A percentile compares a stretch with the other conserved stretches of the same genome.
phyloP scores from a whole-genome alignment of 768 basidiomycete genomes.

The Tricholoma bakamatsutake region DNA sequence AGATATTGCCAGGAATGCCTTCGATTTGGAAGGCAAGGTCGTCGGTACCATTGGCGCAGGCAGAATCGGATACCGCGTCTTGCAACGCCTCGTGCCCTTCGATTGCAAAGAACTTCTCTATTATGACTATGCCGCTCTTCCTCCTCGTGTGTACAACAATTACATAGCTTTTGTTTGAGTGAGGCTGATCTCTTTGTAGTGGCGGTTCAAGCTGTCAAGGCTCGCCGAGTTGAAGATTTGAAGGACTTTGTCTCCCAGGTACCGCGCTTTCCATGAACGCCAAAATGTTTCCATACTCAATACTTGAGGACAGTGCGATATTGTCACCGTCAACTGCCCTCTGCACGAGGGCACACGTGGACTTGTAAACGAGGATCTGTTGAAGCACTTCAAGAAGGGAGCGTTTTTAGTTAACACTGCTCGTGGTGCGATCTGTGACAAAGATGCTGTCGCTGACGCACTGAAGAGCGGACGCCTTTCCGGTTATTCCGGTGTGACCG shows the following conservation, averaged over 20 bases:
- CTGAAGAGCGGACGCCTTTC: conserved; percentile 69
- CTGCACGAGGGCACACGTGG: conserved; percentile 81
- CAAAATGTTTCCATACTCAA: not conserved
- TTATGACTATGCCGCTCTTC: conserved; percentile 78
- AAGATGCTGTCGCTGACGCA: conserved; percentile 72
- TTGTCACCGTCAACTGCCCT: conserved; percentile 85
- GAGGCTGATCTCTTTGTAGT: conserved; percentile 27
- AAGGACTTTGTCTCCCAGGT: conserved; percentile 34
- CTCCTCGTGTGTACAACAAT: conserved; percentile 38
- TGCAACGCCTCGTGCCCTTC: conserved; percentile 77
- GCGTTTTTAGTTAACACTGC: conserved; percentile 93
- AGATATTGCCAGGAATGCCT: conserved; percentile 75
- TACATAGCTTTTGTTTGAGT: not conserved
- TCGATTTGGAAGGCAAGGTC: conserved; percentile 86
- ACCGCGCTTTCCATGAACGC: not conserved
- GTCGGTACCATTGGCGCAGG: conserved; percentile 85
- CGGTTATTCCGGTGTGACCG: conserved; percentile 41
- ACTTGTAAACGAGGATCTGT: conserved; percentile 74
- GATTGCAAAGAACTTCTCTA: conserved; percentile 88
- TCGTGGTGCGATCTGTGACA: conserved; percentile 87
- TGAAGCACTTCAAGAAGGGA: conserved; percentile 88
- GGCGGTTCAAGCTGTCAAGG: conserved; percentile 60
- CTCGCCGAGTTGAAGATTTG: conserved; percentile 72
- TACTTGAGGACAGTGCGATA: conserved; percentile 47
- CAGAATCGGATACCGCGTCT: conserved; percentile 80